Conservation (phyloP, 2,329 filamentous ascomycete genomes). For the Beauveria sp. region DNA sequence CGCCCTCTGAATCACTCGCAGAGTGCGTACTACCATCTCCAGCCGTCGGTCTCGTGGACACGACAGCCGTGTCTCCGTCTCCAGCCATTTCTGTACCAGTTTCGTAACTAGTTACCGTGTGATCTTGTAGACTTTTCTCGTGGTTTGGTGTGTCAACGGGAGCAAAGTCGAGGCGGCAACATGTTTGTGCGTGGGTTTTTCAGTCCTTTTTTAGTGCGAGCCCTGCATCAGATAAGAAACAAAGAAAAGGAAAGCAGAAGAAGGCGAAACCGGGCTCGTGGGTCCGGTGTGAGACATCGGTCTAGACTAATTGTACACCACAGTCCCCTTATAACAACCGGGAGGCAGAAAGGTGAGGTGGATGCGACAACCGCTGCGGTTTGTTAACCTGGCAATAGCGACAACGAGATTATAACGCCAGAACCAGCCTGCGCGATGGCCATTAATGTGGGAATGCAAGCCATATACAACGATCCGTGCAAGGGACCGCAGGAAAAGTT, state of each 20-base stretch:
- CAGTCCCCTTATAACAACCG: background rate
- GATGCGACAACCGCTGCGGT: background rate
- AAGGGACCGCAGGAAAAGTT: background rate
- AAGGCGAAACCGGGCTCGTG: background rate
- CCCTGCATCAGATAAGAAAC: slow-evolving; percentile 3
- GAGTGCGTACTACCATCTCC: slow-evolving; percentile 1
- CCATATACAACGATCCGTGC: background rate
- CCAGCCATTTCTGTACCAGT: background rate
- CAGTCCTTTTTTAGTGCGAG: background rate
- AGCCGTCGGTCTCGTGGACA: slow-evolving; percentile 9
- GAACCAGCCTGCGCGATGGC: background rate
- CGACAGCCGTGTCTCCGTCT: background rate
- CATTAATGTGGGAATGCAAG: slow-evolving; percentile 1
- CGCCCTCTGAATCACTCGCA: slow-evolving; percentile 14
- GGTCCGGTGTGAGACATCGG: background rate
- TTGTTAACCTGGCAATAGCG: background rate
- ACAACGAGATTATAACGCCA: background rate
- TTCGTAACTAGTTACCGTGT: no score
- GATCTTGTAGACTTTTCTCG: background rate
- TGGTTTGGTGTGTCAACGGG: background rate
- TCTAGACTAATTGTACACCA: background rate
- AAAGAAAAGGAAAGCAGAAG: background rate
- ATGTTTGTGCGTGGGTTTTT: background rate
- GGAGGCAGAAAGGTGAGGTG: background rate
- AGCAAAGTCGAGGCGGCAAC: no score